Conservation (phyloP, 2,329 filamentous ascomycete species). For the Talaromyces sp. region DNA sequence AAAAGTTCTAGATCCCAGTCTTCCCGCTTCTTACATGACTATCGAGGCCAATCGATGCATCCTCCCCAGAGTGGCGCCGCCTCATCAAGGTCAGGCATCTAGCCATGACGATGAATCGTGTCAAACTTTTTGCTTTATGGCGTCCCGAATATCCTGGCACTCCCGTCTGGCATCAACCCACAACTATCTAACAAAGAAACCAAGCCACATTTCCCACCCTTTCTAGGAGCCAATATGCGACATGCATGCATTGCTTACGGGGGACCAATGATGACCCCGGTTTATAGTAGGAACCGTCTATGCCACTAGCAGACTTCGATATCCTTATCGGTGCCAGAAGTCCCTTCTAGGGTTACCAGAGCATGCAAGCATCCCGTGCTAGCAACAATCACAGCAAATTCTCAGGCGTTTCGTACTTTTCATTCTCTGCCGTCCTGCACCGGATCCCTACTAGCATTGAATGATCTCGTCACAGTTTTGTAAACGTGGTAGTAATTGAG, state of each 20-base stretch:
- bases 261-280: constrained; percentile 17
- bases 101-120: constrained; percentile 7
- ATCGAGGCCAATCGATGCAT: constrained; percentile 17
- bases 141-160: background rate
- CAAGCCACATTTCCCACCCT: constrained; percentile 13
- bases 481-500: background rate
- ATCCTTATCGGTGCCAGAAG: constrained; percentile 13
- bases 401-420: background rate
- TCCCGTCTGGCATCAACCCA: constrained; percentile 1
- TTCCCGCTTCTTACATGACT: constrained; percentile 10
- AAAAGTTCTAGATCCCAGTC: constrained; percentile 24
- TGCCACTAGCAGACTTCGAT: constrained; percentile 3
- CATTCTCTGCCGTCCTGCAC: constrained; percentile 7
- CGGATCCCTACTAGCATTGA: constrained; percentile 4
- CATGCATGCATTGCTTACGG: constrained; percentile 8
- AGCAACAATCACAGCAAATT: background rate
- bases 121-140: background rate
- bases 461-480: background rate
- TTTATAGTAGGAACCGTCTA: constrained; percentile 14
- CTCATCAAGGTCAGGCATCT: background rate
- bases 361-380: background rate
- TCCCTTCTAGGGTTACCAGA: background rate
- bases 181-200: background rate
- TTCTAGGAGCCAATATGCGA: constrained; percentile 6
- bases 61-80: constrained; percentile 2